Evolutionary conservation across 805 yeast species (phyloP).

Genomic region (Scheffersomyces amazonensis): DNA sequence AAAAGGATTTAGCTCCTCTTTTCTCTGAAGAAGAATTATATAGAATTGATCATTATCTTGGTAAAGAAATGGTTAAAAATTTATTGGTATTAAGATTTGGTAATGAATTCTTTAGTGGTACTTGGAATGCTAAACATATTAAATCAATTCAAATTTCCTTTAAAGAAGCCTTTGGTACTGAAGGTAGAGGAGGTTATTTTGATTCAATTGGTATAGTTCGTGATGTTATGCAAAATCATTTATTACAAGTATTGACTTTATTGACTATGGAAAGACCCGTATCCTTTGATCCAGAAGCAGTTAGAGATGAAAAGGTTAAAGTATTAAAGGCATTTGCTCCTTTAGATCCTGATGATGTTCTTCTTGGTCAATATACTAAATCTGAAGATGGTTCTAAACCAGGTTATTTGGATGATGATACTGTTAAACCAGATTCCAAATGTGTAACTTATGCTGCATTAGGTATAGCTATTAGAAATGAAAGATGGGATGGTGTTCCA

Average conservation of each 20-base stretch:
- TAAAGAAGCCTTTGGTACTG: conserved; percentile 98
- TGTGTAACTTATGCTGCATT: conserved; percentile 93
- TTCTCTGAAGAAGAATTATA: conserved; percentile 89
- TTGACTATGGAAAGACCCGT: conserved; percentile 95
- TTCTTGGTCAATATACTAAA: conserved; percentile 84
- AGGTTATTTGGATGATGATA: conserved; percentile 86
- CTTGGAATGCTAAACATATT: conserved; percentile 83
- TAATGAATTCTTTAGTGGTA: conserved; percentile 80
- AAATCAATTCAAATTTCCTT: conserved; percentile 83
- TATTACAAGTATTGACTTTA: conserved; percentile 86
- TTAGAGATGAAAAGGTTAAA: conserved; percentile 95
- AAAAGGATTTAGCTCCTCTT: conserved; percentile 73
- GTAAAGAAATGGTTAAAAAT: conserved; percentile 97
- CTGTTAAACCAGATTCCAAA: conserved; percentile 77
- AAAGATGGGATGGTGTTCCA: conserved; percentile 99
- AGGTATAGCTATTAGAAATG: conserved; percentile 75
- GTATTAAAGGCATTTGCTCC: conserved; percentile 79
- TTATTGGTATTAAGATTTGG: conserved; percentile 86
- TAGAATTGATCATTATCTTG: conserved; percentile 96
- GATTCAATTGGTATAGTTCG: conserved; percentile 93
- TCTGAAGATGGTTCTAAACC: conserved; percentile 90
- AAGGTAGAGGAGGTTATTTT: conserved; percentile 98
- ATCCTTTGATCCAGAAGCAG: conserved; percentile 86
- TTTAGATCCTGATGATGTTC: conserved; percentile 60
- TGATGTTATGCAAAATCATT: conserved; percentile 97